Base-by-base conservation (phyloP, 2,329 filamentous ascomycete genomes). In the Graphilbum fragrans region DNA sequence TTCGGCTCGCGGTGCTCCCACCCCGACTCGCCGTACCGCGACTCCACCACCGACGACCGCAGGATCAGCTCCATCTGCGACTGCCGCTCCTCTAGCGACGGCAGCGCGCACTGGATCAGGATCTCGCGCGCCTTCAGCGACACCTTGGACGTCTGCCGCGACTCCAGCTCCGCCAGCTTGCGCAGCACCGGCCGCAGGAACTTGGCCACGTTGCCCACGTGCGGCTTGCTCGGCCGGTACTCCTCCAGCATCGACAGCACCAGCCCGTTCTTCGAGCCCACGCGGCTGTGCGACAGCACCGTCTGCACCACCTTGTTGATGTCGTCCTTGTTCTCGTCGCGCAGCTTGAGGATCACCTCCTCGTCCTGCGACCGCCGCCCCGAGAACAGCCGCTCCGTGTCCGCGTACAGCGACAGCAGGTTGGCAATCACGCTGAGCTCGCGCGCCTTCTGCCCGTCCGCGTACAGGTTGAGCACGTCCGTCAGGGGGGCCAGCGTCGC, bases 41-140 rank as follows among this genome's bases (percentile, higher is more conserved):
- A 94, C 62, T 98, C 87, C 8, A 95, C 78, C 19, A 98, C 92
- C 1, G 92, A 90, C 21, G 90, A 94, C 45, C 88, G 85, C 42
- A 98, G 72, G 50, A 98, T 98, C 63, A 96, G 90, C 69, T 96
- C 92, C 90, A 98, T 95, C 67, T 98, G 92, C 7, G 82, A 76
- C 21, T 85, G 84, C 52, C 92, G 82, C 72, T 98, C 92, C 62
- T 96, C 92, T 18, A 98, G 71, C 3, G 92, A 98, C 17, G 92
- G 92, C 59, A 98, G 75, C 41, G 92, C 88, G 58, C 87, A 95
- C 64, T 96, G 92, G 49, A 98, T 98, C 55, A 98, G 80, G 39
- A 96, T 82, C 67, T 98, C 92, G 58, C 92, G 84, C 36, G 92
- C 90, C 72, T 98, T 98, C 51, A 98, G 74, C 1, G 90, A 86